These are phyloP conservation scores for Alternaria triticina DNA, from an alignment of 2,329 filamentous ascomycete genomes.

Conservation along the genomic window DNA sequence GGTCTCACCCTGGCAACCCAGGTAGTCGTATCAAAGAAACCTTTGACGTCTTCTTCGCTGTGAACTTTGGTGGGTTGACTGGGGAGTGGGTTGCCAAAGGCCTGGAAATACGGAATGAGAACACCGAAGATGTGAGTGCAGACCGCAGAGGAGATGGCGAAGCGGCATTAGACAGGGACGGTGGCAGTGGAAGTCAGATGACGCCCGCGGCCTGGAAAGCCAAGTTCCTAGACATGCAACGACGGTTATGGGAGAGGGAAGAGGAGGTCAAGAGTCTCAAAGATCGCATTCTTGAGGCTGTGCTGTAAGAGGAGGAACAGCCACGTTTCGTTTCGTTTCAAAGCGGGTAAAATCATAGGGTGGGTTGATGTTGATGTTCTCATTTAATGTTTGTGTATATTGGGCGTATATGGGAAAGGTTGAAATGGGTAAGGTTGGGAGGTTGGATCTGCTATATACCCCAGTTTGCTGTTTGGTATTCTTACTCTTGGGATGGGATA, in stretches of 20 bases:
- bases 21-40: constrained; percentile 42
- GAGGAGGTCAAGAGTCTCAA: constrained; percentile 44
- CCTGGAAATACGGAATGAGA: constrained; percentile 18
- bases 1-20: background rate
- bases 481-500: background rate
- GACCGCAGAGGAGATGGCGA: constrained; percentile 4
- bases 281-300: constrained; percentile 49
- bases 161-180: background rate
- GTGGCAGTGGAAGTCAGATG: constrained; percentile 15
- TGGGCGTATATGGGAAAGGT: background rate
- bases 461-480: constrained; percentile 22
- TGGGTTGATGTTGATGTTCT: background rate
- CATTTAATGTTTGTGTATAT: constrained; percentile 8
- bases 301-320: constrained; percentile 31
- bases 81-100: constrained; percentile 54
- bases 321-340: background rate
- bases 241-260: constrained; percentile 42
- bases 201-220: constrained; percentile 40
- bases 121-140: background rate
- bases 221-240: constrained; percentile 43
- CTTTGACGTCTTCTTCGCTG: constrained; percentile 54
- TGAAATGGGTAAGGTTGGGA: constrained; percentile 1
- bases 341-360: background rate
- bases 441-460: constrained; percentile 36
- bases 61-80: constrained; percentile 49